phyloP scores from a whole-genome alignment of 2,329 filamentous ascomycete genomes.

The Rhynchosporium secalis region DNA sequence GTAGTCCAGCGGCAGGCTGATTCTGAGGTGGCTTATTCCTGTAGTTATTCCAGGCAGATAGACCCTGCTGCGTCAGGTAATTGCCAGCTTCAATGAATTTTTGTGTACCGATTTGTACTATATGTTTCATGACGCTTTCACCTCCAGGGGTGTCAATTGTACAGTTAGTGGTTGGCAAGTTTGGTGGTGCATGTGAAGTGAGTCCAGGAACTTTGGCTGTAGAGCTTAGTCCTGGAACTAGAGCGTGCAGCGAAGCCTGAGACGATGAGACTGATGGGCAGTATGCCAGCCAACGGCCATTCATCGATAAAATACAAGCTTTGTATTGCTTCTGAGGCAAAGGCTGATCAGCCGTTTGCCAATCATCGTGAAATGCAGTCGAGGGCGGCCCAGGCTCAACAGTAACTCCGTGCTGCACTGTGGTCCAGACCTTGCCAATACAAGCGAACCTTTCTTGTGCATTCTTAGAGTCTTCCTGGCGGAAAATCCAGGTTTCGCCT shows the following conservation, averaged over 20 bases:
- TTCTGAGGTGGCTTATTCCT: constrained; percentile 61
- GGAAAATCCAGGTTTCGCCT: constrained; percentile 83
- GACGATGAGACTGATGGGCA: constrained; percentile 71
- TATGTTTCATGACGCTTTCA: constrained; percentile 71
- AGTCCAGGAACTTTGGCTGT: constrained; percentile 57
- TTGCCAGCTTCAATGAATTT: constrained; percentile 71
- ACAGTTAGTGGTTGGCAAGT: constrained; percentile 65
- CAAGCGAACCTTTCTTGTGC: constrained; percentile 48
- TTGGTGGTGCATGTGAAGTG: constrained; percentile 64
- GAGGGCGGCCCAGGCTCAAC: constrained; percentile 35
- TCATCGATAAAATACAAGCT: constrained; percentile 67
- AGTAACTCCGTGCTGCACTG: constrained; percentile 63
- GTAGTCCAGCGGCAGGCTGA: constrained; percentile 45
- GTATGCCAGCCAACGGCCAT: constrained; percentile 74
- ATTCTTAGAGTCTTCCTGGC: constrained; percentile 50
- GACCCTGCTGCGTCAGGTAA: constrained; percentile 77
- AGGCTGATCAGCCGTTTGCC: constrained; percentile 45
- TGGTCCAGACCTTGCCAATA: constrained; percentile 90
- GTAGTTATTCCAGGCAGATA: constrained; percentile 78
- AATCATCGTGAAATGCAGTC: constrained; percentile 35
- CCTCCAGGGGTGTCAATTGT: constrained; percentile 71
- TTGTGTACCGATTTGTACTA: constrained; percentile 77
- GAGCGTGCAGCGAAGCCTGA: constrained; percentile 67
- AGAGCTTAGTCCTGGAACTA: constrained; percentile 55
- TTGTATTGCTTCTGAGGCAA: constrained; percentile 46